phyloP scores from a whole-genome alignment of 805 yeast genomes.

The Candida khao-thaluensis region DNA sequence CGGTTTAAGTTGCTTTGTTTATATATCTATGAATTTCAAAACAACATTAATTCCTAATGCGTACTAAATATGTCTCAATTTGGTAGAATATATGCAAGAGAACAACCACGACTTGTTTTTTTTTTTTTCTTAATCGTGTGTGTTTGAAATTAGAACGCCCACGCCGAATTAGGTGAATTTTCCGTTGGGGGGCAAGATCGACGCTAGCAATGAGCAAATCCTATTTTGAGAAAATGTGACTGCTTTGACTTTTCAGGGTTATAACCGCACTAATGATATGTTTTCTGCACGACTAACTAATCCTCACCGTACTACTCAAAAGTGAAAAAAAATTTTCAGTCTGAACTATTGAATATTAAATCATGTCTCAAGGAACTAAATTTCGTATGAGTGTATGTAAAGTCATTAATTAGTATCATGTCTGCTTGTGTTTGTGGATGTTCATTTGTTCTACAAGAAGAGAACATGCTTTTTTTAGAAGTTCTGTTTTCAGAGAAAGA shows the following conservation, averaged over 20 bases:
- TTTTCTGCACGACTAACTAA: slow-evolving; percentile 1
- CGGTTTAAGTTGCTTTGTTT: slow-evolving; percentile 3
- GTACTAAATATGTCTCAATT: slow-evolving; percentile 1
- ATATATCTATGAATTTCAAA: neutral
- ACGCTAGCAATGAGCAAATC: too few relatives aligned
- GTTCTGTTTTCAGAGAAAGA: too few relatives aligned
- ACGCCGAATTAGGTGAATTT: too few relatives aligned
- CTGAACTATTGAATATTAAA: slow-evolving; percentile 7
- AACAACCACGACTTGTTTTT: neutral
- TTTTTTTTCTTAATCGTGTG: neutral
- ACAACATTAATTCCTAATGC: slow-evolving; percentile 1
- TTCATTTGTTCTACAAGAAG: too few relatives aligned
- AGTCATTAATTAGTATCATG: neutral
- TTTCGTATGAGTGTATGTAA: slow-evolving; percentile 97
- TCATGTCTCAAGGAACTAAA: slow-evolving; percentile 89
- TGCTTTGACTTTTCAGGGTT: slow-evolving; percentile 8
- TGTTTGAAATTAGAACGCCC: neutral
- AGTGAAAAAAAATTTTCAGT: slow-evolving; percentile 6
- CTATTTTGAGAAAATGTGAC: too few relatives aligned
- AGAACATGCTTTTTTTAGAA: too few relatives aligned
- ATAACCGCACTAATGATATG: too few relatives aligned
- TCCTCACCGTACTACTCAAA: slow-evolving; percentile 3
- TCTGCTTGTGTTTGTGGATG: too few relatives aligned
- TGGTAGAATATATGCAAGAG: slow-evolving; percentile 1
- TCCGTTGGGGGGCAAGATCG: too few relatives aligned